Conservation (phyloP, 2,329 filamentous ascomycete species). For the Talaromyces sp. region DNA sequence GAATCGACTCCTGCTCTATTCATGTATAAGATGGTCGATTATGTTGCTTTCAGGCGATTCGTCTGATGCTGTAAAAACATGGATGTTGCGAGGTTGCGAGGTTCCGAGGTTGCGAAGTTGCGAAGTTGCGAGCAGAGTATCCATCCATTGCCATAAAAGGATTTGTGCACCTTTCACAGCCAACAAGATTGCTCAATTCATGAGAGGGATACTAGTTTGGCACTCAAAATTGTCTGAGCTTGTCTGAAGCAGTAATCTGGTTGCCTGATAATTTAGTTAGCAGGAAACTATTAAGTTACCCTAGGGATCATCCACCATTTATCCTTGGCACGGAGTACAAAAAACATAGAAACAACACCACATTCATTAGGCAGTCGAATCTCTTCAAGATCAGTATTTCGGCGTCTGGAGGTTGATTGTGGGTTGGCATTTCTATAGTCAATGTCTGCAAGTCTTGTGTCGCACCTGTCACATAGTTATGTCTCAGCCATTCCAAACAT, state of each 20-base stretch:
- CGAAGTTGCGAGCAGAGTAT: not conserved
- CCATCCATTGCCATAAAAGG: not conserved
- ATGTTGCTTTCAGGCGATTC: not conserved
- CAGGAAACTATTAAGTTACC: not conserved
- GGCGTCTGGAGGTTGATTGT: not conserved
- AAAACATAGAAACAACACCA: not conserved
- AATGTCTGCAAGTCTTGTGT: not conserved
- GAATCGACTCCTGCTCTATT: no score
- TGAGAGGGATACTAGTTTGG: not conserved
- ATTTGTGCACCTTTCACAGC: not conserved
- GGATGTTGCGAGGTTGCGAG: not conserved
- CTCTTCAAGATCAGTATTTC: not conserved
- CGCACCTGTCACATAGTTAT: not conserved
- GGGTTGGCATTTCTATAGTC: not conserved
- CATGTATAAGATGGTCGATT: not conserved
- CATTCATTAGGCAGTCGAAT: not conserved
- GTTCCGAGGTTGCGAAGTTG: not conserved
- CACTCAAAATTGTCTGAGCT: not conserved
- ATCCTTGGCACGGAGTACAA: not conserved
- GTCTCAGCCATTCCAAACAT: not conserved
- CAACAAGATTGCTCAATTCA: not conserved
- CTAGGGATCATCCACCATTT: not conserved
- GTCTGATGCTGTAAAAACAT: not conserved
- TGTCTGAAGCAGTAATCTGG: not conserved
- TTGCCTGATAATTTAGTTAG: not conserved